These are phyloP conservation scores for Chloranthus sessilifolius DNA, from an alignment of 164 flowering plant genomes.

Conservation along the genomic window DNA sequence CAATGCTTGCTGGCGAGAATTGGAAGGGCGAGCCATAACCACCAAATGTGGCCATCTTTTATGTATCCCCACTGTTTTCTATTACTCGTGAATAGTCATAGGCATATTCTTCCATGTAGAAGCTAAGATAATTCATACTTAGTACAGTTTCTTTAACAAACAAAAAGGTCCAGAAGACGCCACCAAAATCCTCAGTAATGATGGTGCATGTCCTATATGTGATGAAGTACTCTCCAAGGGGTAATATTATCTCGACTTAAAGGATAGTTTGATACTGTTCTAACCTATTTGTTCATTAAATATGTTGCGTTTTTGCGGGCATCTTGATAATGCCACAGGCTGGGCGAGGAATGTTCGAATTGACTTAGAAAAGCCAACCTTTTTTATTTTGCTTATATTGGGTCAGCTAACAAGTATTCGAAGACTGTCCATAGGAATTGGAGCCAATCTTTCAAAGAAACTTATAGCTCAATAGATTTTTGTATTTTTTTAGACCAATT, in stretches of 20 bases:
- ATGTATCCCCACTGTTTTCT: slow-evolving; percentile 48
- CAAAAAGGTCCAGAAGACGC: slow-evolving; percentile 85
- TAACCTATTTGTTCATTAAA: not conserved
- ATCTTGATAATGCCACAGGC: not conserved
- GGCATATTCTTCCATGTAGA: not conserved
- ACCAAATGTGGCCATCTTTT: slow-evolving; percentile 83
- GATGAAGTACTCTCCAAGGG: slow-evolving; percentile 98
- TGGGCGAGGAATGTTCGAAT: not conserved
- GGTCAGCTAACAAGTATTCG: not conserved
- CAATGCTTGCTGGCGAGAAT: slow-evolving; percentile 91
- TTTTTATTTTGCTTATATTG: not conserved
- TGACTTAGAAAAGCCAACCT: not conserved
- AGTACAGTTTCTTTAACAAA: slow-evolving; percentile 32
- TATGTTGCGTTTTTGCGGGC: not conserved
- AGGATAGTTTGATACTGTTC: not conserved
- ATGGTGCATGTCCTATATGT: slow-evolving; percentile 94
- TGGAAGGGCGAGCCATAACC: slow-evolving; percentile 76
- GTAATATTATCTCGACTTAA: slow-evolving; percentile 20
- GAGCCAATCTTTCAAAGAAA: too few relatives aligned
- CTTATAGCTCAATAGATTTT: too few relatives aligned
- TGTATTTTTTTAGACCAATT: too few relatives aligned
- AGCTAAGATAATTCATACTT: too few relatives aligned
- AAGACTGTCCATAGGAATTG: not conserved
- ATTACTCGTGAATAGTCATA: not conserved
- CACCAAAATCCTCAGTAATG: slow-evolving; percentile 78